Conservation (phyloP, 129 eudicot genomes). For the Lactuca sativa region DNA sequence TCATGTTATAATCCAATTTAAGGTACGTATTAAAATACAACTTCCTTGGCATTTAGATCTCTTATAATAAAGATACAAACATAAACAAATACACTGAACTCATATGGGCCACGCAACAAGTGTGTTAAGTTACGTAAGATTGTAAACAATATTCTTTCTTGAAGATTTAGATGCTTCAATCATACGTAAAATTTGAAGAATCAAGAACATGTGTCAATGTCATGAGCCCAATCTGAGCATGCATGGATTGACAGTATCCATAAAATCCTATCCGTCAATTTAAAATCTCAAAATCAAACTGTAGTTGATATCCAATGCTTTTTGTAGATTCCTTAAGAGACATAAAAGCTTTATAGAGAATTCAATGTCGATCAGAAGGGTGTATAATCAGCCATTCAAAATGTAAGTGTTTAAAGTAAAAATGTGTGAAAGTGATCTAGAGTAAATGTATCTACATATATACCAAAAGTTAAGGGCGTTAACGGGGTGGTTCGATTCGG, state of each 20-base stretch:
- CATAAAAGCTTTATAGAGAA: background rate
- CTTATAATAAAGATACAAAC: conserved; percentile 8
- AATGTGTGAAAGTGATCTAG: background rate
- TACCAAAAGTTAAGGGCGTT: background rate
- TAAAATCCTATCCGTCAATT: conserved; percentile 15
- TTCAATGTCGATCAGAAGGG: background rate
- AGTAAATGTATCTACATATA: background rate
- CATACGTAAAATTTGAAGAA: background rate
- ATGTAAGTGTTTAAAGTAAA: background rate
- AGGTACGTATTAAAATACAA: conserved; percentile 8
- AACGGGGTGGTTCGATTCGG: too few relatives aligned
- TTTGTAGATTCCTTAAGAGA: conserved; percentile 11
- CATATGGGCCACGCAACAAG: conserved; percentile 7
- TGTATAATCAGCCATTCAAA: background rate
- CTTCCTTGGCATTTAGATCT: background rate
- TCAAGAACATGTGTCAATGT: conserved; percentile 12
- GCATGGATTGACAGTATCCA: background rate
- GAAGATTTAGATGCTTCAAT: conserved; percentile 16
- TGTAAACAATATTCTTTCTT: background rate
- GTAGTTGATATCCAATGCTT: conserved; percentile 20
- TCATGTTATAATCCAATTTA: background rate
- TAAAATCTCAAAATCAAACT: background rate
- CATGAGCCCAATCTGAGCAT: conserved; percentile 7
- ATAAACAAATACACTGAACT: background rate
- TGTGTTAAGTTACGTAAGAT: conserved; percentile 16